Evolutionary conservation across 306 rosid species (phyloP), one percentile per base, ranked within the genome.

Genomic region (Fragaria vesca): DNA sequence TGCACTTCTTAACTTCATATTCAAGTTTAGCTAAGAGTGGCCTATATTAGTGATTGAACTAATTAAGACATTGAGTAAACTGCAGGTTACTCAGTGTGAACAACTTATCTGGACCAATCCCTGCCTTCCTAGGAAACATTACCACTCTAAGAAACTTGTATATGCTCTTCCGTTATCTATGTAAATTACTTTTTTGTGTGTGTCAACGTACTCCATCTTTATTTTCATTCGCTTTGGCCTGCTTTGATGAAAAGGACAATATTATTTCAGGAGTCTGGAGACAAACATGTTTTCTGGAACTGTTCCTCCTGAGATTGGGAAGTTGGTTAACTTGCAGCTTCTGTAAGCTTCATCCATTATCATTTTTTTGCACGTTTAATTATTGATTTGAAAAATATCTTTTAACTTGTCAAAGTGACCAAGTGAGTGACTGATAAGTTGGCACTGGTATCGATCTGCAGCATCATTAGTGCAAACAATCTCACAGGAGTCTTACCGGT

Each of bases 401-500:
- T 5, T 0, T 13, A 71, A 1, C 4, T 48, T 17, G 46, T 30
- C 48, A 30, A 71, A 30, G 62, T 9, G 38, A 34, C 48, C 9
- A 71, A 30, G 62, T 9, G 21, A 20, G 76, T 52, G n/a, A 26
- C 57, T 5, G 20, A 20, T 16, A n/a, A 74, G 30, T 60, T 36
- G 18, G 8, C 1, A 36, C 40, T 81, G 68, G 72, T 70, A 52
- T 18, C 21, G 21, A 52, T 18, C 21, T 62, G 12, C 69, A 81
- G 81, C 30, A 30, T 28, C 18, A 67, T 81, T 13, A 81, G 11
- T 51, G 26, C 81, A 21, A 81, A 81, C 66, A 77, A 72, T 78
- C 85, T 82, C 79, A 72, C 84, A 0, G 84, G 87, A 38, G 47
- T n/a, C n/a, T 77, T 84, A 32, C 84, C 84, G 0, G 6, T 1